phyloP scores from a whole-genome alignment of 192 early-diverging fungal genomes.

The Umbelopsis sp. region DNA sequence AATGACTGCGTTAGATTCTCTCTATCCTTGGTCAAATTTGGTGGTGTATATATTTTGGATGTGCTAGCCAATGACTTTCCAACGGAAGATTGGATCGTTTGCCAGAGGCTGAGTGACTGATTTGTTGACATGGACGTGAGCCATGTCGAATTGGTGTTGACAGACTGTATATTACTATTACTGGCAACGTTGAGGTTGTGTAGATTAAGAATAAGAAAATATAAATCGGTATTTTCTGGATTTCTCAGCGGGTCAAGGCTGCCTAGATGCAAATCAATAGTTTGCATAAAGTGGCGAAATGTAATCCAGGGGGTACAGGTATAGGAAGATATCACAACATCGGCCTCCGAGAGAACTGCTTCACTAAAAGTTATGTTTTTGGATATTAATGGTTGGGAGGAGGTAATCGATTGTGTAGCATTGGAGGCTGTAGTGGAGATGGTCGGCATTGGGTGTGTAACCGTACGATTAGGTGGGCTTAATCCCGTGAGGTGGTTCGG shows the following conservation, averaged over 20 bases:
- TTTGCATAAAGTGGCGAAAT: conserved; percentile 6
- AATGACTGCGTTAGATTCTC: background rate
- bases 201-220: conserved; percentile 18
- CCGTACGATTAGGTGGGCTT: background rate
- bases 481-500: background rate
- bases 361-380: background rate
- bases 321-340: background rate
- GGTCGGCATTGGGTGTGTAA: background rate
- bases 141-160: background rate
- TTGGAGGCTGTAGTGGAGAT: no score
- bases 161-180: background rate
- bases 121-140: background rate
- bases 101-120: background rate
- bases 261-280: background rate
- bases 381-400: background rate
- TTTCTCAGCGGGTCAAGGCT: background rate
- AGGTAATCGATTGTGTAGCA: background rate
- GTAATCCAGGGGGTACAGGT: conserved; percentile 5
- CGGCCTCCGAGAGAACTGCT: background rate
- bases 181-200: background rate
- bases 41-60: conserved; percentile 24
- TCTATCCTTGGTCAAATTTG: background rate
- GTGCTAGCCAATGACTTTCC: background rate
- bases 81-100: conserved; percentile 2
- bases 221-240: conserved; percentile 3